phyloP scores from a whole-genome alignment of 306 rosid species.

The Arachis stenosperma region DNA sequence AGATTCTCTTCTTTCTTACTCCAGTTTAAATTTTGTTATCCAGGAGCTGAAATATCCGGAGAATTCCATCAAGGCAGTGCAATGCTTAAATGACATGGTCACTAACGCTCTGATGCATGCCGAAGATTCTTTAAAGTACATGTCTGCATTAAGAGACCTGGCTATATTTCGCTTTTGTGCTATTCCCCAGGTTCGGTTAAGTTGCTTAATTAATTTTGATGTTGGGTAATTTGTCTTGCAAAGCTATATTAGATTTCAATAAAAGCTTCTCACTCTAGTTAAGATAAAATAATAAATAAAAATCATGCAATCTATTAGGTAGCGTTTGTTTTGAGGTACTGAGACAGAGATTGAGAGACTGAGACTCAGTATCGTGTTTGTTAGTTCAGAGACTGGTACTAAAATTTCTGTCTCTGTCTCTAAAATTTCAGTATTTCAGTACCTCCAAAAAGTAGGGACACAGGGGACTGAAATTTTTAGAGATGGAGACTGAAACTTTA shows the following conservation, averaged over 20 bases:
- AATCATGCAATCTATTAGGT: no score
- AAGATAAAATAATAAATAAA: conserved; percentile 9
- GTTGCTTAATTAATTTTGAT: conserved; percentile 31
- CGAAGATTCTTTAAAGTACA: conserved; percentile 80
- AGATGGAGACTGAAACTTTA: no score
- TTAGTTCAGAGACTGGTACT: no score
- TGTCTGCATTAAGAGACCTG: conserved; percentile 66
- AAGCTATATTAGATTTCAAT: conserved; percentile 24
- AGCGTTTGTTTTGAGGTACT: no score
- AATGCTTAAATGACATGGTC: conserved; percentile 95
- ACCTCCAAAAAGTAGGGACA: no score
- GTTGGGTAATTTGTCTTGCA: conserved; percentile 27
- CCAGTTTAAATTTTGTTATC: conserved; percentile 29
- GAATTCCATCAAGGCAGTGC: conserved; percentile 84
- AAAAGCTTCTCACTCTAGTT: conserved; percentile 22
- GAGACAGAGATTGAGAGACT: no score
- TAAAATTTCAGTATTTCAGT: no score
- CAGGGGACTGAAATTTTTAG: no score
- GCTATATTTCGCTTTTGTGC: conserved; percentile 91
- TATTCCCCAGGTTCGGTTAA: conserved; percentile 83
- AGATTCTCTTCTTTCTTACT: conserved; percentile 18
- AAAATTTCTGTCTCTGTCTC: no score
- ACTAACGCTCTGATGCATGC: conserved; percentile 78
- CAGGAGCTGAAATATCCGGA: conserved; percentile 88
- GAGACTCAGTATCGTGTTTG: no score